Evolutionary conservation across 2,329 filamentous ascomycete genomes (phyloP).

Genomic region (Neonectria sp.): DNA sequence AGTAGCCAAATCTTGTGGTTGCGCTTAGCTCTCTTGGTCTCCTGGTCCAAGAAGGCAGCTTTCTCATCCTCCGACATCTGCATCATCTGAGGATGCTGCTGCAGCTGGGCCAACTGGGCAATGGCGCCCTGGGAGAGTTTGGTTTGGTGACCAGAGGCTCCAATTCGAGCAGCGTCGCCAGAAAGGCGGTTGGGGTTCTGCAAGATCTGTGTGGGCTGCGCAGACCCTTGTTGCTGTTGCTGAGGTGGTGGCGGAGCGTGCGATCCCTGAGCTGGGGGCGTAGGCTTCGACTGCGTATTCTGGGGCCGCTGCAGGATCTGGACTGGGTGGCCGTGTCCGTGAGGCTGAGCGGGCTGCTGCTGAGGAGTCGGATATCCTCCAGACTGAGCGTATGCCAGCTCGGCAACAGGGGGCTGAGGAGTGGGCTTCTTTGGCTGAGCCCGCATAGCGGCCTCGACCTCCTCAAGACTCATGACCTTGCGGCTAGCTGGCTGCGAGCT

Average conservation of each 20-base stretch:
- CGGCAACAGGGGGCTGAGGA: slow-evolving; percentile 48
- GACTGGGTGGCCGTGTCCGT: slow-evolving; percentile 64
- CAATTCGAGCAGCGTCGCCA: slow-evolving; percentile 60
- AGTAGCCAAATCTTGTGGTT: slow-evolving; percentile 98
- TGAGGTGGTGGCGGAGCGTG: slow-evolving; percentile 47
- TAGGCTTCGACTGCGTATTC: slow-evolving; percentile 58
- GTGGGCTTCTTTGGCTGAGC: slow-evolving; percentile 72
- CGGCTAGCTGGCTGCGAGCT: slow-evolving; percentile 58
- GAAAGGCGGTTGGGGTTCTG: slow-evolving; percentile 82
- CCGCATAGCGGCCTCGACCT: slow-evolving; percentile 95
- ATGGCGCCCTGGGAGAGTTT: slow-evolving; percentile 68
- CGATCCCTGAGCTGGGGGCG: slow-evolving; percentile 53
- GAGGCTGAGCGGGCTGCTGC: slow-evolving; percentile 52
- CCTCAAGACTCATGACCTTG: slow-evolving; percentile 96
- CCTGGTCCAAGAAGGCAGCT: slow-evolving; percentile 86
- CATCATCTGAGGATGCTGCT: slow-evolving; percentile 65
- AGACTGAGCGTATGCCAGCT: slow-evolving; percentile 50
- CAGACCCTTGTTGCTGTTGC: slow-evolving; percentile 57
- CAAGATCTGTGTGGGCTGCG: slow-evolving; percentile 80
- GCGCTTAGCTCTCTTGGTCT: slow-evolving; percentile 94
- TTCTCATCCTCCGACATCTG: slow-evolving; percentile 89
- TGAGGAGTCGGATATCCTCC: slow-evolving; percentile 45
- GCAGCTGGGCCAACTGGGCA: slow-evolving; percentile 51
- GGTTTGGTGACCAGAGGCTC: slow-evolving; percentile 55
- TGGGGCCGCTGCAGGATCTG: slow-evolving; percentile 71